Conservation (phyloP, 2,329 filamentous ascomycete species). For the Pestalotiopsis sp. region DNA sequence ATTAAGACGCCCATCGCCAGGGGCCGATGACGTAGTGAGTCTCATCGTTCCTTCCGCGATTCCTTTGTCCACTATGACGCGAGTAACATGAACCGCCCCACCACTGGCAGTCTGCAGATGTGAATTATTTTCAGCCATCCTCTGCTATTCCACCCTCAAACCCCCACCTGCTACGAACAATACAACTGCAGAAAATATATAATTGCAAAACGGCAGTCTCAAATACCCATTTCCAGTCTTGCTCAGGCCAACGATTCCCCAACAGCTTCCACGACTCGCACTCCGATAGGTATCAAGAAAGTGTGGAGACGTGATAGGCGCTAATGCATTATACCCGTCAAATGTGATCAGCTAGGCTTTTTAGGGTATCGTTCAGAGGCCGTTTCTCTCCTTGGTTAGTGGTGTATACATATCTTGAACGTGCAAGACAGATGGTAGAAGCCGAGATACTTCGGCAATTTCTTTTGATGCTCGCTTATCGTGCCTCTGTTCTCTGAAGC, state of each 20-base stretch:
- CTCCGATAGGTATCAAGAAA: neutral
- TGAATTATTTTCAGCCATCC: neutral
- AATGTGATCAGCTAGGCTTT: neutral
- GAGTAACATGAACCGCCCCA: neutral
- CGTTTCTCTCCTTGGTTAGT: neutral
- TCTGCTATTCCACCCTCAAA: too few relatives aligned
- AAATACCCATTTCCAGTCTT: neutral
- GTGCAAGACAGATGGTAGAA: neutral
- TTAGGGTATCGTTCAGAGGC: neutral
- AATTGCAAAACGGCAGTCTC: neutral
- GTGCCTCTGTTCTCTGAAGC: neutral
- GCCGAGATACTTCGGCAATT: neutral
- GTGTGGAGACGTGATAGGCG: neutral
- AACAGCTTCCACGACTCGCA: neutral
- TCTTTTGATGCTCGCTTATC: neutral
- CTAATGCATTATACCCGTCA: constrained; percentile 3
- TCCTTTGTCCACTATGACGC: constrained; percentile 10
- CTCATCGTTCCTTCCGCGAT: neutral
- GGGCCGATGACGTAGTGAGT: constrained; percentile 4
- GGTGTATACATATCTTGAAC: neutral
- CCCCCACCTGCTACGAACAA: too few relatives aligned
- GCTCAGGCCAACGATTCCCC: neutral
- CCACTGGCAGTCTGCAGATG: neutral
- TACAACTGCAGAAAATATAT: neutral
- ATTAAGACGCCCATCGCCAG: neutral